phyloP scores from a whole-genome alignment of 495 filamentous ascomycete genomes.

The Paragyromitra xinjiangensis region DNA sequence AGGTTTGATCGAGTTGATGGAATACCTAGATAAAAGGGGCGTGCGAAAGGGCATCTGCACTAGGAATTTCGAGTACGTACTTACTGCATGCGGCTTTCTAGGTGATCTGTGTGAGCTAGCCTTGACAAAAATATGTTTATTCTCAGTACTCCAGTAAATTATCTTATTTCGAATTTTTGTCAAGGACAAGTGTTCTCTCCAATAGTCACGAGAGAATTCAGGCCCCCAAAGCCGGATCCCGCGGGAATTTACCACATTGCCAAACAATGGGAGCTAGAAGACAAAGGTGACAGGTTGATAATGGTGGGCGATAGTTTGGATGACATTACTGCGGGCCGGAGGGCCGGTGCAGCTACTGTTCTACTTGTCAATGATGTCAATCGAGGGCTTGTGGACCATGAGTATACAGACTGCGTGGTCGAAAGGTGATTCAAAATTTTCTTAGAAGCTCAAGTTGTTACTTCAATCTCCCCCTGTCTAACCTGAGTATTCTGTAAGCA shows the following conservation, averaged over 20 bases:
- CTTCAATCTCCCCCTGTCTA: neutral
- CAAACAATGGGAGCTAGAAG: constrained; percentile 67
- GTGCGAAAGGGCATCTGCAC: constrained; percentile 88
- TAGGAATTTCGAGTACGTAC: constrained; percentile 83
- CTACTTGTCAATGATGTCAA: constrained; percentile 85
- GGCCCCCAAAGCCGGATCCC: constrained; percentile 85
- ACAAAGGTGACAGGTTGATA: constrained; percentile 56
- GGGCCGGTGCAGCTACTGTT: constrained; percentile 88
- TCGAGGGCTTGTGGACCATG: constrained; percentile 72
- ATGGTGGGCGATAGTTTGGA: constrained; percentile 84
- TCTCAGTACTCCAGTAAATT: constrained; percentile 67
- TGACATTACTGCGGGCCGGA: constrained; percentile 88
- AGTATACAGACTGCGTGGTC: constrained; percentile 72
- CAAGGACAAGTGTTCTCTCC: constrained; percentile 73
- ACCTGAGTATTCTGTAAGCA: neutral
- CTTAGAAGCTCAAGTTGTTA: neutral
- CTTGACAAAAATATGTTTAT: constrained; percentile 8
- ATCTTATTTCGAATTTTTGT: constrained; percentile 80
- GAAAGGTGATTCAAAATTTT: constrained; percentile 52
- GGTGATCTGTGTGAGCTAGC: neutral
- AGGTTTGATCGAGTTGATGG: constrained; percentile 77
- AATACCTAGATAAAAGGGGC: constrained; percentile 73
- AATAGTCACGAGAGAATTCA: constrained; percentile 85
- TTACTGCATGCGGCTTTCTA: constrained; percentile 37
- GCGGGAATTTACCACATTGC: constrained; percentile 89